These are phyloP conservation scores for Apiospora malaysiana DNA, from an alignment of 2,329 filamentous ascomycete genomes.

Conservation along the genomic window DNA sequence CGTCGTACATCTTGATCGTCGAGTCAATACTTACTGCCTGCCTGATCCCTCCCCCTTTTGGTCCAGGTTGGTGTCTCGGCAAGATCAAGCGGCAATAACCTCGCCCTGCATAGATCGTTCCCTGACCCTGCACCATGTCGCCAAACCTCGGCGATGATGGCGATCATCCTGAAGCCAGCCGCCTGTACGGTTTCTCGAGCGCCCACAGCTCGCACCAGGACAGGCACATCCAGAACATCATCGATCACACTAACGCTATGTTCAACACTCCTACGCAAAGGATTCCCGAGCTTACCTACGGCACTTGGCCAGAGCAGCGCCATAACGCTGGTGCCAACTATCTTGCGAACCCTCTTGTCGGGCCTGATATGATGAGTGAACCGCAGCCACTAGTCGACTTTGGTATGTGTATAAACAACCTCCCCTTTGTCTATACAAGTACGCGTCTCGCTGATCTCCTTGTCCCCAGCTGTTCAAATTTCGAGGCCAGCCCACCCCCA, in stretches of 20 bases:
- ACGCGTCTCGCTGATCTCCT: not conserved
- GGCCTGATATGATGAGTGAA: slow-evolving; percentile 19
- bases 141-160: slow-evolving; percentile 22
- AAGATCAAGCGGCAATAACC: not conserved
- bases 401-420: slow-evolving; percentile 27
- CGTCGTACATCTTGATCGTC: not conserved
- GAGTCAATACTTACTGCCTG: not conserved
- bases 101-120: not conserved
- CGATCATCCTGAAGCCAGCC: slow-evolving; percentile 18
- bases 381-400: slow-evolving; percentile 35
- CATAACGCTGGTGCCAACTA: slow-evolving; percentile 17
- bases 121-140: slow-evolving; percentile 31
- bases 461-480: slow-evolving; percentile 36
- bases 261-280: slow-evolving; percentile 26
- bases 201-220: slow-evolving; percentile 27
- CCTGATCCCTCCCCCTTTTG: no score
- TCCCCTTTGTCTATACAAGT: no score
- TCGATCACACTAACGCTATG: slow-evolving; percentile 34
- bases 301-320: not conserved
- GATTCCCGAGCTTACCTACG: not conserved
- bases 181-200: slow-evolving; percentile 30
- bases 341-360: slow-evolving; percentile 18
- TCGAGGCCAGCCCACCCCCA: slow-evolving; percentile 28
- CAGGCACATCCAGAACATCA: slow-evolving; percentile 38
- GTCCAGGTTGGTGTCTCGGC: not conserved